Conservation (phyloP, 2,329 filamentous ascomycete genomes). For the Clonostachys rosea region DNA sequence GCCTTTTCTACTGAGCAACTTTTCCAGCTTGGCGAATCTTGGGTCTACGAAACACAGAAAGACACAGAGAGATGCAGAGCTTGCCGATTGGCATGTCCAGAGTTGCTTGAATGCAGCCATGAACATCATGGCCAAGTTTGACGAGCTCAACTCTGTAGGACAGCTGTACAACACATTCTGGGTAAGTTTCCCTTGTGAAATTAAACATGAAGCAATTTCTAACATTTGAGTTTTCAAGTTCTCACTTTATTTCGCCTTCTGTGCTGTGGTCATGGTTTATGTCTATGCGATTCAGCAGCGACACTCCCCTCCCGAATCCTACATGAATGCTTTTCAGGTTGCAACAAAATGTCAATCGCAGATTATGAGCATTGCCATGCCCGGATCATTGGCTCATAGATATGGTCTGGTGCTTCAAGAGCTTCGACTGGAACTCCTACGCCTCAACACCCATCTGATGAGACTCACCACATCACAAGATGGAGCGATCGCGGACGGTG, state of each 20-base stretch:
- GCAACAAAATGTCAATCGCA: constrained; percentile 32
- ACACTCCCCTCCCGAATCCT: constrained; percentile 14
- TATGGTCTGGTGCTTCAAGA: constrained; percentile 36
- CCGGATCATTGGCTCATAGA: constrained; percentile 29
- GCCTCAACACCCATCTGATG: constrained; percentile 11
- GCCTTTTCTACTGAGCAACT: constrained; percentile 27
- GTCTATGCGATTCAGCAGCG: constrained; percentile 34
- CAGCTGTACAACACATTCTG: constrained; percentile 33
- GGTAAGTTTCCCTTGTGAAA: constrained; percentile 14
- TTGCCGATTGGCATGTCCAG: constrained; percentile 10
- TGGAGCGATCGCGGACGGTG: background rate
- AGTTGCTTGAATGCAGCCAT: constrained; percentile 30
- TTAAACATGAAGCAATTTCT: background rate
- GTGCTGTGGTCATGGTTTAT: constrained; percentile 35
- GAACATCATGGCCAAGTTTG: constrained; percentile 27
- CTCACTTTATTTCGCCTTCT: constrained; percentile 37
- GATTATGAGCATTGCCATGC: constrained; percentile 25
- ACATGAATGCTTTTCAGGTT: constrained; percentile 22
- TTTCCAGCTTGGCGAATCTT: constrained; percentile 11
- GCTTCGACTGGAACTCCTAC: constrained; percentile 13
- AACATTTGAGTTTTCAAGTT: constrained; percentile 12
- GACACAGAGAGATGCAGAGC: constrained; percentile 12
- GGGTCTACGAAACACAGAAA: constrained; percentile 1
- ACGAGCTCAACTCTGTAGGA: constrained; percentile 24
- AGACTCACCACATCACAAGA: background rate